These are phyloP conservation scores for Brassica incana DNA, from an alignment of 345 rosid genomes.

Conservation along the genomic window DNA sequence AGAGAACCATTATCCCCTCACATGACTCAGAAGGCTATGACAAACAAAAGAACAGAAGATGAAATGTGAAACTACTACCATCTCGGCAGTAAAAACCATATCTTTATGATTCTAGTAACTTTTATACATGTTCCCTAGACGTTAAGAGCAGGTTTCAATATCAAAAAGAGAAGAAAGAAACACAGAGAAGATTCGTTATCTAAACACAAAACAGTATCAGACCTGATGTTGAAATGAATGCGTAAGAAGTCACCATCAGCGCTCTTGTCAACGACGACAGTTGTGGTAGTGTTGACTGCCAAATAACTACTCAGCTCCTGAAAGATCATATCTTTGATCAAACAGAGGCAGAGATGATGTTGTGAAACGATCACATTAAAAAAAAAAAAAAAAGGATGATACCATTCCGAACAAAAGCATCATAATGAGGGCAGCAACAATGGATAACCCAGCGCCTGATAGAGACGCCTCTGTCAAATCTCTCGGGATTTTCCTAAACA, in stretches of 20 bases:
- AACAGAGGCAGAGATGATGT: not conserved
- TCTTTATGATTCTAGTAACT: not conserved
- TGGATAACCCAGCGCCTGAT: slow-evolving; percentile 96
- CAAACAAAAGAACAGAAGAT: not conserved
- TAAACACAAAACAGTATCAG: not conserved
- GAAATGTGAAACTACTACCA: not conserved
- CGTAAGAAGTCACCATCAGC: slow-evolving; percentile 90
- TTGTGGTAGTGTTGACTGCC: slow-evolving; percentile 67
- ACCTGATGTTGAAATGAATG: slow-evolving; percentile 95
- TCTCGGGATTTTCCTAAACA: slow-evolving; percentile 93
- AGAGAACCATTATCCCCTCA: not conserved
- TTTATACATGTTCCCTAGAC: not conserved
- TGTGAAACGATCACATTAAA: not conserved
- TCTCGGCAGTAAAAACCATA: not conserved
- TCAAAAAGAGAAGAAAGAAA: not conserved
- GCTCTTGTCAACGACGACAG: slow-evolving; percentile 89
- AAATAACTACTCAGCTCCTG: slow-evolving; percentile 90
- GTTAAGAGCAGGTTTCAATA: not conserved
- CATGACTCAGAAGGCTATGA: not conserved
- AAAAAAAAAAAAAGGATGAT: not conserved
- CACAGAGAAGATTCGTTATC: not conserved
- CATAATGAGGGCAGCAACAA: slow-evolving; percentile 83
- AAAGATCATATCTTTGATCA: slow-evolving; percentile 11
- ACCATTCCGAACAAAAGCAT: slow-evolving; percentile 98
- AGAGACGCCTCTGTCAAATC: slow-evolving; percentile 98